Evolutionary conservation across 2,329 filamentous ascomycete genomes (phyloP).

Genomic region (Colletotrichum liaoningense): DNA sequence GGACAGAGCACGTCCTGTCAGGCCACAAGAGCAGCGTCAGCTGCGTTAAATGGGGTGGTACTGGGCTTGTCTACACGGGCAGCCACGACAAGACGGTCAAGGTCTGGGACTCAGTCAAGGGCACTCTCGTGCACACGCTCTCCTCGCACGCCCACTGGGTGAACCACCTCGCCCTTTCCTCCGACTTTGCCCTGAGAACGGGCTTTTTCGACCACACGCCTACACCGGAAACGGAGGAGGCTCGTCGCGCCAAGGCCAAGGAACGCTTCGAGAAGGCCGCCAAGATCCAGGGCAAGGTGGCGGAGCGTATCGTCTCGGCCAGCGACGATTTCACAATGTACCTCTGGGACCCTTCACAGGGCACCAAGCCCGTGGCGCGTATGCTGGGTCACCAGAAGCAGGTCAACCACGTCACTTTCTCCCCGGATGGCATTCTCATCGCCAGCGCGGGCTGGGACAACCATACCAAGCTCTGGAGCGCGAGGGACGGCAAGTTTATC

Average conservation of each 20-base stretch:
- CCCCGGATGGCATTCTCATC: conserved; percentile 87
- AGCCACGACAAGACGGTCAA: conserved; percentile 95
- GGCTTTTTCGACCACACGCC: conserved; percentile 86
- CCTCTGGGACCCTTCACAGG: conserved; percentile 85
- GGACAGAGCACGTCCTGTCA: conserved; percentile 83
- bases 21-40: conserved; percentile 92
- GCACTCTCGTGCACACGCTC: conserved; percentile 83
- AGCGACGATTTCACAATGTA: conserved; percentile 98
- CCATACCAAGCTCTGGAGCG: conserved; percentile 90
- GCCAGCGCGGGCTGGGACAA: conserved; percentile 95
- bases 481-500: conserved; percentile 79
- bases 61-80: conserved; percentile 82
- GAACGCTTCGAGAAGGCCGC: conserved; percentile 89
- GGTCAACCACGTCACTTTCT: conserved; percentile 96
- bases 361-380: conserved; percentile 86
- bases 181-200: conserved; percentile 88
- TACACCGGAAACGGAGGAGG: conserved; percentile 75
- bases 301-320: conserved; percentile 88
- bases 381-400: conserved; percentile 96
- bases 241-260: conserved; percentile 79
- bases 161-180: conserved; percentile 93
- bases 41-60: conserved; percentile 96
- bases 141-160: conserved; percentile 92
- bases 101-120: conserved; percentile 86
- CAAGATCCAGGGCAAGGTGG: conserved; percentile 78